phyloP scores from a whole-genome alignment of 2,329 filamentous ascomycete genomes.

The Penicillium sp. region DNA sequence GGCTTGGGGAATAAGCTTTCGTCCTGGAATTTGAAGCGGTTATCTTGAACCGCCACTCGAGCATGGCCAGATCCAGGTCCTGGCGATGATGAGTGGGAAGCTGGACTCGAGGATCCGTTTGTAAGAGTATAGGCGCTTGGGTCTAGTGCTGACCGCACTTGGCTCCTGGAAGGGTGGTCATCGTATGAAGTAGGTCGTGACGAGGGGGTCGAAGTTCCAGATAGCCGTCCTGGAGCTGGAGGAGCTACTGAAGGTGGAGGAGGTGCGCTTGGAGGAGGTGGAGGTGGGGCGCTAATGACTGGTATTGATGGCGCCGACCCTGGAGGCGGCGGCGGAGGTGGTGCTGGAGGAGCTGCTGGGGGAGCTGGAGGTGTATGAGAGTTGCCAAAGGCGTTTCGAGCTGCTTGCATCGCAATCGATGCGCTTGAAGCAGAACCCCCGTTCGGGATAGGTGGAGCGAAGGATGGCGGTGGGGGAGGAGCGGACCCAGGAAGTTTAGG shows the following conservation, averaged over 20 bases:
- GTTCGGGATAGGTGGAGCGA: constrained; percentile 33
- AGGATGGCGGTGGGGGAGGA: constrained; percentile 36
- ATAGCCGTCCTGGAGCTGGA: constrained; percentile 43
- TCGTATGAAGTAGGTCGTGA: constrained; percentile 20
- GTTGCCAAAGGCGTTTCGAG: constrained; percentile 54
- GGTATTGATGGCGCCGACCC: constrained; percentile 46
- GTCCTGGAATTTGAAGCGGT: constrained; percentile 80
- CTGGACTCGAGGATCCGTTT: constrained; percentile 50
- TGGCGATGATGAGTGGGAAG: constrained; percentile 22
- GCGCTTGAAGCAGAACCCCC: constrained; percentile 37
- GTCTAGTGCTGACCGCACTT: constrained; percentile 63
- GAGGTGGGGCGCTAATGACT: constrained; percentile 43
- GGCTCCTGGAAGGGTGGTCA: constrained; percentile 38
- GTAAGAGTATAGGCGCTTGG: constrained; percentile 71
- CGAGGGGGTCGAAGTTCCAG: constrained; percentile 38
- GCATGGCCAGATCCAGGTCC: constrained; percentile 31
- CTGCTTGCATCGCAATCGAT: constrained; percentile 57
- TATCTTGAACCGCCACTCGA: constrained; percentile 62
- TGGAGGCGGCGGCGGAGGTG: constrained; percentile 28
- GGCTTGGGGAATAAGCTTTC: constrained; percentile 81
- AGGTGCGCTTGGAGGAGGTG: constrained; percentile 37
- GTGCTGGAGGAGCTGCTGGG: constrained; percentile 36
- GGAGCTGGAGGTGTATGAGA: constrained; percentile 42
- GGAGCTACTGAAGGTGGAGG: constrained; percentile 37
- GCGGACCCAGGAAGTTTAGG: constrained; percentile 34